A percentile compares a stretch with the other conserved stretches of the same genome.
phyloP scores from a whole-genome alignment of 495 filamentous ascomycete species.

The Penicillium macrosclerotiorum region DNA sequence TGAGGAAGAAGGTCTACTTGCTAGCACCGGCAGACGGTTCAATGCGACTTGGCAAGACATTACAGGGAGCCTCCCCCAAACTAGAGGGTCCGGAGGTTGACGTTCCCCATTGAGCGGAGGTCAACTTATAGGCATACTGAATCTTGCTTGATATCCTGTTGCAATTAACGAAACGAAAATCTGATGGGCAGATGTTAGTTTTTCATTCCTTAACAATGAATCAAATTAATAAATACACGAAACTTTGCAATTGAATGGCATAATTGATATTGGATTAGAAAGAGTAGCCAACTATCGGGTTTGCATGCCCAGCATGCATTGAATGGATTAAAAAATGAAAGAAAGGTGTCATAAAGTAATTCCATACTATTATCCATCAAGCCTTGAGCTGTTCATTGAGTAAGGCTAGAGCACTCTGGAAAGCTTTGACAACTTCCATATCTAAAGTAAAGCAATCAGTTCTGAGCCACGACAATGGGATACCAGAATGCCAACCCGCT shows the following conservation, averaged over 20 bases:
- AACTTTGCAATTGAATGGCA: background rate
- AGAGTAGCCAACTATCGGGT: no score
- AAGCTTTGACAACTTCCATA: constrained; percentile 73
- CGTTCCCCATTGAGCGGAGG: background rate
- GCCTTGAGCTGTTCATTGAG: constrained; percentile 43
- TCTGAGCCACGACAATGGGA: background rate
- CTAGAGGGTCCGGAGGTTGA: background rate
- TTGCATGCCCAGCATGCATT: constrained; percentile 5
- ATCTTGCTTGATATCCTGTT: no score
- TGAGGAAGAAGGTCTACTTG: constrained; percentile 89
- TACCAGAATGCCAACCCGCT: no score
- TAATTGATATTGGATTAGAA: no score
- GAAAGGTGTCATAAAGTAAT: no score
- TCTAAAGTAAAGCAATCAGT: constrained; percentile 43
- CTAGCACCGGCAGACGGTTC: constrained; percentile 73
- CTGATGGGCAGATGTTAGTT: no score
- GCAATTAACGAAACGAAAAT: no score
- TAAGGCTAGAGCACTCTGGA: constrained; percentile 73
- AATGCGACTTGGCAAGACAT: constrained; percentile 89
- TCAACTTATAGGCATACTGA: background rate
- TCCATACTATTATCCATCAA: no score
- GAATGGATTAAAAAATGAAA: background rate
- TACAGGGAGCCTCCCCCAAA: constrained; percentile 50
- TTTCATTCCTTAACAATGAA: background rate
- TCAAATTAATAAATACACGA: background rate